phyloP scores from a whole-genome alignment of 805 yeast genomes.

The Yamadazyma paraphyllophila region DNA sequence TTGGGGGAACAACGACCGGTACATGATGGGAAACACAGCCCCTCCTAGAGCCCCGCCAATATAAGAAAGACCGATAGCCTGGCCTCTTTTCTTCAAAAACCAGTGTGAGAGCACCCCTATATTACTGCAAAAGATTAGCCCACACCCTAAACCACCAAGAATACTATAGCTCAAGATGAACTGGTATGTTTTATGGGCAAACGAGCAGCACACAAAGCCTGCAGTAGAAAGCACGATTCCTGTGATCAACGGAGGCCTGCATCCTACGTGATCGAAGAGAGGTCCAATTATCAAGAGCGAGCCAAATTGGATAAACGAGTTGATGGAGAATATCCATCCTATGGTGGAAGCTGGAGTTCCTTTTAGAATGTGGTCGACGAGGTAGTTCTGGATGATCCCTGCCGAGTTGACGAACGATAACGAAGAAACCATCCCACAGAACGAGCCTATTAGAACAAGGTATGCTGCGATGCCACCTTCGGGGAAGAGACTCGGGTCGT shows the following conservation, averaged over 20 bases:
- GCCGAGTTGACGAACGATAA: slow-evolving; percentile 26
- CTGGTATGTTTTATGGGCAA: slow-evolving; percentile 21
- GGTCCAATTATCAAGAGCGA: slow-evolving; percentile 24
- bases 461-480: slow-evolving; percentile 26
- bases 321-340: slow-evolving; percentile 30
- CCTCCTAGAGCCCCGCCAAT: slow-evolving; percentile 36
- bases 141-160: slow-evolving; percentile 23
- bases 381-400: slow-evolving; percentile 24
- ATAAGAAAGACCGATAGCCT: slow-evolving; percentile 27
- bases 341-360: slow-evolving; percentile 17
- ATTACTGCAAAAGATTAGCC: slow-evolving; percentile 25
- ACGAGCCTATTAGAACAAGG: slow-evolving; percentile 22
- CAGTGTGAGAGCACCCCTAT: slow-evolving; percentile 13
- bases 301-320: slow-evolving; percentile 25
- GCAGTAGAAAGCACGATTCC: slow-evolving; percentile 18
- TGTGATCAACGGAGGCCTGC: slow-evolving; percentile 18
- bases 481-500: slow-evolving; percentile 24
- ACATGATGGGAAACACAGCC: slow-evolving; percentile 26
- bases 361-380: slow-evolving; percentile 15
- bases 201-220: slow-evolving; percentile 23
- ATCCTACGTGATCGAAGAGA: slow-evolving; percentile 25
- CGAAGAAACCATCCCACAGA: slow-evolving; percentile 24
- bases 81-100: slow-evolving; percentile 19
- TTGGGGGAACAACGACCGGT: slow-evolving; percentile 22
- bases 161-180: slow-evolving; percentile 25